These are phyloP conservation scores for Globisporangium middletonii DNA, from an alignment of 352 stramenopile species.

Conservation along the genomic window DNA sequence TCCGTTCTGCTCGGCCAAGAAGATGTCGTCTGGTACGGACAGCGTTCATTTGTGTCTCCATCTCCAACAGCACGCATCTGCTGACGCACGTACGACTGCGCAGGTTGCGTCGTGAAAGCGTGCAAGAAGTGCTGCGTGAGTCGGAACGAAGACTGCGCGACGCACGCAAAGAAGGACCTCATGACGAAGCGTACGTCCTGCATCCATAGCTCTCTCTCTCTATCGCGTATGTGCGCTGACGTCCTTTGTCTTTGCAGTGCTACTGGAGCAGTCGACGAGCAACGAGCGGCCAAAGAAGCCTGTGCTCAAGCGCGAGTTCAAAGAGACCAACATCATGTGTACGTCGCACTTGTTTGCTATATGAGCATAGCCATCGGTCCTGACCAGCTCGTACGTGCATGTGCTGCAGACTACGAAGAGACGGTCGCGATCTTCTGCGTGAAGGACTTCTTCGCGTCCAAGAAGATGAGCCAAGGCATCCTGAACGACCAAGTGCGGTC, in stretches of 20 bases:
- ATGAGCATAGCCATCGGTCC: too few species aligned
- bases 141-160: conserved; percentile 25
- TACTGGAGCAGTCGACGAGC: conserved; percentile 4
- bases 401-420: conserved; percentile 56
- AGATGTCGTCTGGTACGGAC: conserved; percentile 15
- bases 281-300: conserved; percentile 22
- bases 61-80: neutral
- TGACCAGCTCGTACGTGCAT: neutral
- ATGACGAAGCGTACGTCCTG: conserved; percentile 16
- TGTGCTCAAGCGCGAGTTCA: conserved; percentile 79
- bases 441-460: conserved; percentile 62
- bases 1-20: conserved; percentile 42
- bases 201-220: neutral
- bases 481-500: conserved; percentile 71
- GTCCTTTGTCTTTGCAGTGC: neutral
- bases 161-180: conserved; percentile 31
- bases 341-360: conserved; percentile 11
- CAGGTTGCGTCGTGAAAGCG: conserved; percentile 38
- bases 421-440: conserved; percentile 76
- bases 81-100: neutral
- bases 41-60: too few species aligned
- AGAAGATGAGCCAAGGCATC: conserved; percentile 64
- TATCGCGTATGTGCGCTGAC: neutral
- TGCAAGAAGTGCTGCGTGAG: conserved; percentile 72
- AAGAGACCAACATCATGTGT: conserved; percentile 71